Percentiles rank a stretch among this genome's conserved stretches.
phyloP scores from a whole-genome alignment of 148 eudicot species.

The Selenicereus undatus region DNA sequence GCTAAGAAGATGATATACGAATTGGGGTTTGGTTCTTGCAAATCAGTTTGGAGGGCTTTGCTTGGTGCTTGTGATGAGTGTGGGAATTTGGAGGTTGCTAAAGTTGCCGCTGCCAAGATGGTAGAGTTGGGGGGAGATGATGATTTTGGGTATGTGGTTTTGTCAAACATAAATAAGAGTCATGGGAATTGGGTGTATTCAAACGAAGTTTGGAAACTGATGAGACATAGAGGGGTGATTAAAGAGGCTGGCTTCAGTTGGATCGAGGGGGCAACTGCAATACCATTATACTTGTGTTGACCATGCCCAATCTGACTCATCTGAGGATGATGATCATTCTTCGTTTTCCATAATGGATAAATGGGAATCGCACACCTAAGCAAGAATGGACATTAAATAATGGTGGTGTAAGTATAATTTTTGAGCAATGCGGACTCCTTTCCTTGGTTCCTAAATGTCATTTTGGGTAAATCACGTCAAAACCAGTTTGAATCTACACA shows the following conservation, averaged over 20 bases:
- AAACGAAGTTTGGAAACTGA: constrained; percentile 43
- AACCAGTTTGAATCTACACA: too few relatives aligned
- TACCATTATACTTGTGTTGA: not conserved
- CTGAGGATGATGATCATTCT: not conserved
- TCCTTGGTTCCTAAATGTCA: too few relatives aligned
- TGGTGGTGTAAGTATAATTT: too few relatives aligned
- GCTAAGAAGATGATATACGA: constrained; percentile 66
- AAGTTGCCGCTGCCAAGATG: constrained; percentile 57
- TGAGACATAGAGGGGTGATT: constrained; percentile 47
- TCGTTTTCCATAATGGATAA: not conserved
- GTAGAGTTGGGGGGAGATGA: constrained; percentile 45
- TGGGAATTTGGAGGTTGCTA: constrained; percentile 56
- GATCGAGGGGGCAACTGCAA: constrained; percentile 36
- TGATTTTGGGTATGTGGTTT: constrained; percentile 52
- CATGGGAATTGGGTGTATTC: constrained; percentile 58
- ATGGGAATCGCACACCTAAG: too few relatives aligned
- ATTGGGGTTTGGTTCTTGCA: constrained; percentile 52
- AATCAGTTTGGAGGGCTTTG: constrained; percentile 74
- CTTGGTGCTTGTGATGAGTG: constrained; percentile 63
- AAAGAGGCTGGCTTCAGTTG: constrained; percentile 75
- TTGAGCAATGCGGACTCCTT: too few relatives aligned
- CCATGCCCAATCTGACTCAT: not conserved
- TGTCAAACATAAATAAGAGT: constrained; percentile 66
- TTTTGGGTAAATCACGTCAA: too few relatives aligned
- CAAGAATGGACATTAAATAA: too few relatives aligned